Conservation (phyloP, 2,329 filamentous ascomycete genomes). For the Graphilbum sp. region DNA sequence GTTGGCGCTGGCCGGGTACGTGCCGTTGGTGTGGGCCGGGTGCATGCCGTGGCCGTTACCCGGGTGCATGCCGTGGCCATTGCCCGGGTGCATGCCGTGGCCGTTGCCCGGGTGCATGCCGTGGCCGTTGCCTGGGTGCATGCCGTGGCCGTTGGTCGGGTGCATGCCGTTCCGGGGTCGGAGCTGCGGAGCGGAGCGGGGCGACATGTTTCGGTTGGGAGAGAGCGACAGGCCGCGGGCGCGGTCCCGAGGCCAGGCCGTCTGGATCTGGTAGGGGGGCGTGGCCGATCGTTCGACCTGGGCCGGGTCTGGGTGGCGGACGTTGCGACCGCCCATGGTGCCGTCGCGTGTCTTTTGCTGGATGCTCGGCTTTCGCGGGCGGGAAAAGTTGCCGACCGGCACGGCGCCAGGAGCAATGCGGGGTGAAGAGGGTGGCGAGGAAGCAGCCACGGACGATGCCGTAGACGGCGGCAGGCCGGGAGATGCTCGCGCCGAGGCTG, state of each 20-base stretch:
- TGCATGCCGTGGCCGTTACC: slow-evolving; percentile 12
- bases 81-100: slow-evolving; percentile 18
- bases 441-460: slow-evolving; percentile 10
- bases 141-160: slow-evolving; percentile 13
- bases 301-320: slow-evolving; percentile 6
- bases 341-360: slow-evolving; percentile 20
- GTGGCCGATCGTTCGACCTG: not conserved
- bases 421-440: not conserved
- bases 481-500: slow-evolving; percentile 1
- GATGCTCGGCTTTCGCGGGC: slow-evolving; percentile 37
- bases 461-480: too few species aligned
- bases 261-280: slow-evolving; percentile 3
- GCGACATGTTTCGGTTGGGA: slow-evolving; percentile 29
- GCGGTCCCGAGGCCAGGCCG: slow-evolving; percentile 26
- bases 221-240: slow-evolving; percentile 26
- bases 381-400: slow-evolving; percentile 40
- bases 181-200: slow-evolving; percentile 20
- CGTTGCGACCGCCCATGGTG: slow-evolving; percentile 6
- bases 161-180: slow-evolving; percentile 19
- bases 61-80: slow-evolving; percentile 21
- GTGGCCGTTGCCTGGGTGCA: slow-evolving; percentile 10
- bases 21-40: slow-evolving; percentile 9
- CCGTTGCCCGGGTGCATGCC: too few species aligned
- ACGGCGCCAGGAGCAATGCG: slow-evolving; percentile 12
- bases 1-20: slow-evolving; percentile 10